Evolutionary conservation across 148 eudicot species (phyloP).

Genomic region (Nepenthes gracilis): DNA sequence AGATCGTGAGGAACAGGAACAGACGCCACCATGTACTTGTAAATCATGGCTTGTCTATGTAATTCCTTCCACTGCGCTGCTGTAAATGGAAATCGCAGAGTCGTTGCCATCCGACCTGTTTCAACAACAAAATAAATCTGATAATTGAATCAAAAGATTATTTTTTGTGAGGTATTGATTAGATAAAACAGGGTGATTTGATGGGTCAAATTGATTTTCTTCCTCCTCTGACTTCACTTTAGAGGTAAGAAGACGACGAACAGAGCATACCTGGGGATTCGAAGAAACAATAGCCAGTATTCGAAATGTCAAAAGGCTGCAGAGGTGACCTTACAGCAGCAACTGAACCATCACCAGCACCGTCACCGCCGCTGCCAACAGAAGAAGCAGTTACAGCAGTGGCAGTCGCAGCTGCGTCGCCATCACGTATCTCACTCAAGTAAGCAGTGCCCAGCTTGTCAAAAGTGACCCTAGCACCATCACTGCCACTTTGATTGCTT

Average conservation of each 20-base stretch:
- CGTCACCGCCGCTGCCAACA: background rate
- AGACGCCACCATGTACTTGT: slow-evolving; percentile 63
- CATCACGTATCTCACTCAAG: background rate
- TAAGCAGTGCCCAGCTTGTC: background rate
- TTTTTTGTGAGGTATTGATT: background rate
- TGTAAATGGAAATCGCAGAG: slow-evolving; percentile 55
- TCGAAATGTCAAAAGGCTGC: slow-evolving; percentile 39
- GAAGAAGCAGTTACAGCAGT: background rate
- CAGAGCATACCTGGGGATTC: slow-evolving; percentile 36
- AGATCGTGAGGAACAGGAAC: slow-evolving; percentile 66
- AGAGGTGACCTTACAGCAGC: slow-evolving; percentile 8
- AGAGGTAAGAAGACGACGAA: background rate
- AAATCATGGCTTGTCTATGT: slow-evolving; percentile 76
- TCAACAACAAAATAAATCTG: background rate
- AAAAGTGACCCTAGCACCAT: background rate
- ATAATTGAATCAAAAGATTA: background rate
- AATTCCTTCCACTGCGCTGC: slow-evolving; percentile 67
- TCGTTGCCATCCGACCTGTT: slow-evolving; percentile 22
- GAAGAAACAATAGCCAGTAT: slow-evolving; percentile 13
- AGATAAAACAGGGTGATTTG: background rate
- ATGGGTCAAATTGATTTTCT: background rate
- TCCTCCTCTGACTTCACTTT: background rate
- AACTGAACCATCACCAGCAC: background rate
- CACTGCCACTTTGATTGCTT: slow-evolving; percentile 1
- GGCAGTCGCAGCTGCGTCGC: background rate